Evolutionary conservation across 768 basidiomycete species (phyloP).

Genomic region (Mycena albidolilacea): DNA sequence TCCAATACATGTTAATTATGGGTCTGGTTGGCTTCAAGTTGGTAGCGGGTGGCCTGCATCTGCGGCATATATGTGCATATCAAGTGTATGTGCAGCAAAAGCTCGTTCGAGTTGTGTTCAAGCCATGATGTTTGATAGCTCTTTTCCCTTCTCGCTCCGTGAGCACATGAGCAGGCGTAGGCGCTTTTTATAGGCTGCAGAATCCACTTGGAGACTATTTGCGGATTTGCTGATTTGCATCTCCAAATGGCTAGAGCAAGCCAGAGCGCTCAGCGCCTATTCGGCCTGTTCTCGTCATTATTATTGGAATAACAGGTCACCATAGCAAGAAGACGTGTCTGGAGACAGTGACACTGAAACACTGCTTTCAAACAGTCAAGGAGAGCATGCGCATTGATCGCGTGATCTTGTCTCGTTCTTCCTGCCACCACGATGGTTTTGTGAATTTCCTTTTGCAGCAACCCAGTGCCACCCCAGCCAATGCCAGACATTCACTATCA

Average conservation of each 20-base stretch:
- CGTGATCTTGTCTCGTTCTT: not conserved
- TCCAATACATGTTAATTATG: not conserved
- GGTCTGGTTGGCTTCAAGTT: not conserved
- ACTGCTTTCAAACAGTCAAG: too few species aligned
- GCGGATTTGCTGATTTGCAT: too few species aligned
- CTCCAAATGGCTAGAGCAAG: too few species aligned
- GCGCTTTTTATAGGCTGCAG: too few species aligned
- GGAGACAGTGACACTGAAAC: too few species aligned
- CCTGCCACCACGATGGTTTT: not conserved
- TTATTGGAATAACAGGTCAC: not conserved
- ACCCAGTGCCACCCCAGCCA: not conserved
- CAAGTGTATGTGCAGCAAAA: not conserved
- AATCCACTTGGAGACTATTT: too few species aligned
- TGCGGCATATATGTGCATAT: not conserved
- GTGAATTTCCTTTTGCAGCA: slow-evolving; percentile 1
- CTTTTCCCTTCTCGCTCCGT: too few species aligned
- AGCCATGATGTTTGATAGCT: not conserved
- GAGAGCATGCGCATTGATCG: not conserved
- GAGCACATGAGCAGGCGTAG: too few species aligned
- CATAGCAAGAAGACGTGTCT: not conserved
- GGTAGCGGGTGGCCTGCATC: slow-evolving; percentile 7
- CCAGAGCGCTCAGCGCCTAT: too few species aligned
- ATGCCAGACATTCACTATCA: not conserved
- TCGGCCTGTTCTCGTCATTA: too few species aligned
- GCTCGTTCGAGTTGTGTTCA: slow-evolving; percentile 10